A percentile compares a stretch with the other conserved stretches of the same genome.
phyloP scores from a whole-genome alignment of 1,139 yeast species.

The Kodamaea plutei region DNA sequence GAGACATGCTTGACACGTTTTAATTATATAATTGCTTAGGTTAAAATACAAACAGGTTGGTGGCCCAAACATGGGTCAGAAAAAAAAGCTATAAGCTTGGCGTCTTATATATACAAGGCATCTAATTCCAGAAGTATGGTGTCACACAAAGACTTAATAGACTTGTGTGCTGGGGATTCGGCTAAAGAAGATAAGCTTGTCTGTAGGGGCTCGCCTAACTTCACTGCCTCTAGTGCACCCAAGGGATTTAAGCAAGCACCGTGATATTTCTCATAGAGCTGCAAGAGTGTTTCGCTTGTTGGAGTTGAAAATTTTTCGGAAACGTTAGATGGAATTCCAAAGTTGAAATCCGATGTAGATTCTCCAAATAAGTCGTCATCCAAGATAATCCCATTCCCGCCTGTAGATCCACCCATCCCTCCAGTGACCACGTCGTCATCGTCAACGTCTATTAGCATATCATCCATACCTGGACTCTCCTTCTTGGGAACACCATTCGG shows the following conservation, averaged over 20 bases:
- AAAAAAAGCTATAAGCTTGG: slow-evolving; percentile 2
- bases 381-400: slow-evolving; percentile 8
- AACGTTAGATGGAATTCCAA: slow-evolving; percentile 7
- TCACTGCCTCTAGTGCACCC: slow-evolving; percentile 1
- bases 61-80: neutral
- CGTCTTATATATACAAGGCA: slow-evolving; percentile 8
- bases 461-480: slow-evolving; percentile 7
- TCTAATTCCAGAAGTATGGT: slow-evolving; percentile 12
- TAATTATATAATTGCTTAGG: no score
- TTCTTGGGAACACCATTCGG: neutral
- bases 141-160: slow-evolving; percentile 9
- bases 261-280: slow-evolving; percentile 1
- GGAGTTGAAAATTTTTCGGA: slow-evolving; percentile 7
- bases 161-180: slow-evolving; percentile 1
- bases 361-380: slow-evolving; percentile 15
- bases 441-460: slow-evolving; percentile 10
- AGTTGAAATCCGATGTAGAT: slow-evolving; percentile 3
- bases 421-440: no score
- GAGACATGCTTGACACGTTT: no score
- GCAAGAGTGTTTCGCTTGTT: slow-evolving; percentile 3
- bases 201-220: slow-evolving; percentile 3
- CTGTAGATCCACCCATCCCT: slow-evolving; percentile 1
- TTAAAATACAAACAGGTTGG: no score
- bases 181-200: slow-evolving; percentile 3
- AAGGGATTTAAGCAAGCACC: slow-evolving; percentile 1